These are phyloP conservation scores for Picochlorum sp. DNA, from an alignment of 139 green algal genomes.

Conservation along the genomic window DNA sequence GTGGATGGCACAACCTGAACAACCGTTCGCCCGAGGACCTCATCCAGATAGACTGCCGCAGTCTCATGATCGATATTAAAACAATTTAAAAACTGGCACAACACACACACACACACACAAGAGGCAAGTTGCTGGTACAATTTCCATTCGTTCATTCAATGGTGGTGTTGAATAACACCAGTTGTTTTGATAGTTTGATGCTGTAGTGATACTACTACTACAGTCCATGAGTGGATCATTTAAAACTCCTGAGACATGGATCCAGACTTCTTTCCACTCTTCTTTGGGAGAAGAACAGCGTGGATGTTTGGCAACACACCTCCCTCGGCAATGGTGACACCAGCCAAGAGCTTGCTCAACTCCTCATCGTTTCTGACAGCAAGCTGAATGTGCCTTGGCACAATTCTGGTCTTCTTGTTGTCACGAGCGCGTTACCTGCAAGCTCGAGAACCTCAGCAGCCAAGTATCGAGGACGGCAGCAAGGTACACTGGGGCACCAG, in stretches of 20 bases:
- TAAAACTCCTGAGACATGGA: slow-evolving; percentile 17
- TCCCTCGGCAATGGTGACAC: slow-evolving; percentile 70
- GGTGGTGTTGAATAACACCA: slow-evolving; percentile 45
- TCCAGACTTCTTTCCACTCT: slow-evolving; percentile 61
- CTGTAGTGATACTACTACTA: not conserved
- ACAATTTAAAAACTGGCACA: too few species aligned
- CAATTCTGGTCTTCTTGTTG: slow-evolving; percentile 92
- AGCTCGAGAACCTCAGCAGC: slow-evolving; percentile 55
- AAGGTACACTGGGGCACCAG: slow-evolving; percentile 54
- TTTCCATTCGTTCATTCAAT: not conserved
- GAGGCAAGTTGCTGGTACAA: too few species aligned
- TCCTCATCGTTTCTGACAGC: slow-evolving; percentile 92
- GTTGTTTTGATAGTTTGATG: slow-evolving; percentile 9
- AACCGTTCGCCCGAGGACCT: too few species aligned
- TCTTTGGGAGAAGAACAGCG: slow-evolving; percentile 80
- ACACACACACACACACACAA: too few species aligned
- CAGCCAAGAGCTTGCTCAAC: slow-evolving; percentile 80
- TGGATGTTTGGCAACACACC: slow-evolving; percentile 87
- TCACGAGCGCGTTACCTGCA: slow-evolving; percentile 65
- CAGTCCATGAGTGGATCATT: not conserved
- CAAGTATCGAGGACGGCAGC: slow-evolving; percentile 81
- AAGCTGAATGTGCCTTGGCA: slow-evolving; percentile 82
- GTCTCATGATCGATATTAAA: too few species aligned
- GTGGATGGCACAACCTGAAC: too few species aligned
- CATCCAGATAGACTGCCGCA: not conserved